Percentiles rank a stretch among this genome's conserved stretches.
Conservation (phyloP, 2,329 filamentous ascomycete species). For the Pseudocercospora eumusae region DNA sequence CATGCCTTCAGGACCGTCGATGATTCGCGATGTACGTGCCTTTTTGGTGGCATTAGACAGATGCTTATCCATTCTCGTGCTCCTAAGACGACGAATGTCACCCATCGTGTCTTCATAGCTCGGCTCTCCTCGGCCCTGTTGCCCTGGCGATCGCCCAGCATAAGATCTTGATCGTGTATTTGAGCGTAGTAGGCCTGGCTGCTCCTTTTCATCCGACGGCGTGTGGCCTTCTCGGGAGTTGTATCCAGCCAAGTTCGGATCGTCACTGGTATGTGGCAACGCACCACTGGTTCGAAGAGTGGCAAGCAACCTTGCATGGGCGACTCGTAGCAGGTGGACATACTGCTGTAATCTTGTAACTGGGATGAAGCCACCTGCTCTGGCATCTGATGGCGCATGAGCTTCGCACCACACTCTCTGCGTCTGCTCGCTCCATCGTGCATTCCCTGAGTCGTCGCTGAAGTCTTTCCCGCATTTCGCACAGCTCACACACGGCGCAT, state of each 20-base stretch:
- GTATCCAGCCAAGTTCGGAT: constrained; percentile 67
- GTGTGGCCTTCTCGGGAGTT: constrained; percentile 66
- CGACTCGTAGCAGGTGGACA: constrained; percentile 87
- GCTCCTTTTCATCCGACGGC: constrained; percentile 48
- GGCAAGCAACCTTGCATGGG: constrained; percentile 82
- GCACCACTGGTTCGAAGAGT: constrained; percentile 83
- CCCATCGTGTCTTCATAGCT: constrained; percentile 95
- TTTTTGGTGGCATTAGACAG: constrained; percentile 90
- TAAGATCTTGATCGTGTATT: constrained; percentile 75
- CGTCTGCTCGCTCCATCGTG: constrained; percentile 68
- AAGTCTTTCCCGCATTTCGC: constrained; percentile 72
- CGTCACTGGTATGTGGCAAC: constrained; percentile 70
- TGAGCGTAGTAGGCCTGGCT: constrained; percentile 59
- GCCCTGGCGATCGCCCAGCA: constrained; percentile 60
- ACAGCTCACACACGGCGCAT: constrained; percentile 74
- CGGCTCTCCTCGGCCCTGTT: constrained; percentile 59
- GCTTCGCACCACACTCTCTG: constrained; percentile 67
- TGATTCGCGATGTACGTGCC: constrained; percentile 84
- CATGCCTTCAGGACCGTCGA: constrained; percentile 78
- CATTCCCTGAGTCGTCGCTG: constrained; percentile 66
- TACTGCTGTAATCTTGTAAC: constrained; percentile 91
- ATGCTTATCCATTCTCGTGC: constrained; percentile 90
- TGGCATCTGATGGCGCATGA: constrained; percentile 53
- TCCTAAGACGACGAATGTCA: constrained; percentile 87
- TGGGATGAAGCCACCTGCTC: constrained; percentile 66